Base-by-base conservation (phyloP, 768 basidiomycete genomes). In the Boletus rufocinnamomeus region DNA sequence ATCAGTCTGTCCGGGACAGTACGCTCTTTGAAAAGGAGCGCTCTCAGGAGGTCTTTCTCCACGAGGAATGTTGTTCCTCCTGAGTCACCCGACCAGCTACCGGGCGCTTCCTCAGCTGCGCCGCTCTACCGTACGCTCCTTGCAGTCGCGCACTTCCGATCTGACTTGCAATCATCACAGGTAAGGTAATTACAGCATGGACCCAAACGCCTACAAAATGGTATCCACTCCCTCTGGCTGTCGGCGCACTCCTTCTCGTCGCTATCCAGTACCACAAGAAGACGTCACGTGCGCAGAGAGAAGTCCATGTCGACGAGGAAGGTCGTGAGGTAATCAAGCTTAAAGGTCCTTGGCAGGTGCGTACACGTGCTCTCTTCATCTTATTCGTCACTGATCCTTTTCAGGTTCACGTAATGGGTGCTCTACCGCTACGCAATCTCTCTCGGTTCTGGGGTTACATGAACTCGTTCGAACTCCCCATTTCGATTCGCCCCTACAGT, bases 391-490 rank as follows among this genome's bases (percentile, higher is more conserved):
- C 57, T 56, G 35, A 63, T 53, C 5, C 35, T 10, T 37, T 32
- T 9, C 60, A 93, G 94, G 93, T 98, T n/a, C 91, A 96, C 75
- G 95, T 98, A 48, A 80, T 98, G 51, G 96, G 95, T 52, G 95
- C 95, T 11, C 83, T 99, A 2, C 97, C 97, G 0, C 82, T 98
- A 7, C 86, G 95, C 43, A 94, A 94, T 60, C 85, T 98, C 70
- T 98, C 96, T n/a, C 88, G 95, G 2, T 74, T 98, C 6, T 98
- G 96, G 95, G 97, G 97, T 7, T 95, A 95, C 73, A 67, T 98
- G 60, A 99, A 98, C 77, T 91, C 90, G 2, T 81, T 95, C 61
- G 89, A 94, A 65, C 84, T 99, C 6, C 97, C 97, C 32, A 80
- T 95, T 59, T 99, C 95, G 95, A 82, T 94, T 75, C 82, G 97